Conservation (phyloP, 83 land plant genomes). For the Thuja plicata region DNA sequence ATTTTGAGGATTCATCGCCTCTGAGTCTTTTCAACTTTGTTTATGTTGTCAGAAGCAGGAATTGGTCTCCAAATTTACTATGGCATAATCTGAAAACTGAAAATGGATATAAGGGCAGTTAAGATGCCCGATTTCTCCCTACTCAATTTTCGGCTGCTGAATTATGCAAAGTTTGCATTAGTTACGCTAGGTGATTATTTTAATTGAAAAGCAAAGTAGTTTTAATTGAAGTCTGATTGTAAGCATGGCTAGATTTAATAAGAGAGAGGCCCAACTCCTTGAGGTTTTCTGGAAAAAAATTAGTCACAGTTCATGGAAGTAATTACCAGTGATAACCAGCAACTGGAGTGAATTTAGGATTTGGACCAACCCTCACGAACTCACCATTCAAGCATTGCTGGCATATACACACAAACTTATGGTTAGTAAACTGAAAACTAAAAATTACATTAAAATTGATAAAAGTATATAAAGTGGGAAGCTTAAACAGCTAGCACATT, state of each 20-base stretch:
- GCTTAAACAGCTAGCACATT: no score
- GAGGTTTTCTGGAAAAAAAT: background rate
- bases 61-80: background rate
- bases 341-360: constrained; percentile 84
- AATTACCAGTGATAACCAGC: constrained; percentile 87
- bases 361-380: constrained; percentile 89
- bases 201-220: background rate
- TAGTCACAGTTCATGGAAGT: background rate
- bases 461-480: no score
- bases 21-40: no score
- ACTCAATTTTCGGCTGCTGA: background rate
- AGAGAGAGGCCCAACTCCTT: background rate
- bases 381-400: constrained; percentile 95
- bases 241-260: no score
- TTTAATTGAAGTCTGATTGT: background rate
- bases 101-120: background rate
- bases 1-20: no score
- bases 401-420: background rate
- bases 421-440: background rate
- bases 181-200: background rate
- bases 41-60: no score
- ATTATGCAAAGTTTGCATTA: background rate
- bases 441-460: no score
- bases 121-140: background rate
- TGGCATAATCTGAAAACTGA: background rate